Conservation (phyloP, 1,139 yeast species). For the Yamadazyma jaroonii region DNA sequence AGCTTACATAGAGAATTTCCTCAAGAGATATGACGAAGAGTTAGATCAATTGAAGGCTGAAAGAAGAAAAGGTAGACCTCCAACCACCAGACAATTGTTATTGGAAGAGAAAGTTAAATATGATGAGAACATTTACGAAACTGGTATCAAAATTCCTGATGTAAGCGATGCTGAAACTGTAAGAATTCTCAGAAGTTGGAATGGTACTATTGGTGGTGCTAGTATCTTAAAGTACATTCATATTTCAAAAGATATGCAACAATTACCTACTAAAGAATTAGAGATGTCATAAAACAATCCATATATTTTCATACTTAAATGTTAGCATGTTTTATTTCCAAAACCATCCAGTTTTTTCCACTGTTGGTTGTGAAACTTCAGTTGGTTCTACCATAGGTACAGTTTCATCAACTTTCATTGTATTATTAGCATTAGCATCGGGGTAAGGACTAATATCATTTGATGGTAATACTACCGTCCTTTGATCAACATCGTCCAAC, state of each 20-base stretch:
- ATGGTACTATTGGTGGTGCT: constrained; percentile 79
- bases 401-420: not conserved
- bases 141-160: constrained; percentile 79
- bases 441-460: not conserved
- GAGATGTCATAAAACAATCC: constrained; percentile 11
- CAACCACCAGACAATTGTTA: constrained; percentile 63
- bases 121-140: constrained; percentile 58
- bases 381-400: not conserved
- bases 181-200: constrained; percentile 64
- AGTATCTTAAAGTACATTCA: constrained; percentile 52
- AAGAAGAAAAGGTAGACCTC: constrained; percentile 88
- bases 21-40: constrained; percentile 74
- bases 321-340: constrained; percentile 12
- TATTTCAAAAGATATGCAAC: constrained; percentile 31
- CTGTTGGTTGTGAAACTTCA: not conserved
- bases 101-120: constrained; percentile 60
- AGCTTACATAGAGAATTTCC: constrained; percentile 56
- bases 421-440: not conserved
- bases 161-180: constrained; percentile 61
- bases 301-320: constrained; percentile 3
- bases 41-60: constrained; percentile 52
- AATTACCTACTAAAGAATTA: constrained; percentile 25
- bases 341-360: constrained; percentile 14
- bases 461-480: not conserved
- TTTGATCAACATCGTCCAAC: constrained; percentile 17